phyloP scores from a whole-genome alignment of 2,329 filamentous ascomycete species.

The Juglanconis juglandina region DNA sequence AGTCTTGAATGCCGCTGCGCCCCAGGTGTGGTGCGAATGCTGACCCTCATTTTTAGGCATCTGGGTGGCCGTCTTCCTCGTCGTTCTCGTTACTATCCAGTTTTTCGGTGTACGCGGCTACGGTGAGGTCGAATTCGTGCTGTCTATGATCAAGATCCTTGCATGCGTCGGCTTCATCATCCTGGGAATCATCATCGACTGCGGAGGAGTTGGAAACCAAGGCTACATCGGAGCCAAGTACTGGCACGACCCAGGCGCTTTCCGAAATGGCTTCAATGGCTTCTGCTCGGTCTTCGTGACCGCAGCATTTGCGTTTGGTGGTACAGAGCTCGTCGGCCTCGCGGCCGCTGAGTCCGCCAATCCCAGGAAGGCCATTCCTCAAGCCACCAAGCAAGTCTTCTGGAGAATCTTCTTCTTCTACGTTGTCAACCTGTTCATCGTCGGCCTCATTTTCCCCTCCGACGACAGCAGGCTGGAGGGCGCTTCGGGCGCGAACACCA shows the following conservation, averaged over 20 bases:
- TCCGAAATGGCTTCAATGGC: constrained; percentile 48
- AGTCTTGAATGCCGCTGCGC: background rate
- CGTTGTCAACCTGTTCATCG: constrained; percentile 47
- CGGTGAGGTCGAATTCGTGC: constrained; percentile 56
- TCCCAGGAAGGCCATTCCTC: constrained; percentile 45
- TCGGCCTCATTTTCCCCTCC: constrained; percentile 47
- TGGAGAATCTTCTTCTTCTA: constrained; percentile 54
- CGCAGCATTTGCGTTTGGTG: constrained; percentile 49
- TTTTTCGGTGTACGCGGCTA: constrained; percentile 57
- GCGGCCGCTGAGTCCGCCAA: constrained; percentile 49
- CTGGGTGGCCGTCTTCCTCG: constrained; percentile 56
- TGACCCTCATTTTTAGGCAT: constrained; percentile 28
- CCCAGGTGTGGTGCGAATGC: background rate
- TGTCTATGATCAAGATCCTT: constrained; percentile 55
- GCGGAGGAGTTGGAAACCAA: constrained; percentile 52
- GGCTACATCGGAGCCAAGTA: constrained; percentile 60
- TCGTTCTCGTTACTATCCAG: constrained; percentile 48
- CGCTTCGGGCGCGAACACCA: constrained; percentile 38
- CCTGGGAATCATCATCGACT: constrained; percentile 57
- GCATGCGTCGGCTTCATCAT: constrained; percentile 63
- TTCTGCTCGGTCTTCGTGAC: constrained; percentile 50
- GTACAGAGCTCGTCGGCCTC: constrained; percentile 51
- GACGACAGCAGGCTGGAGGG: constrained; percentile 38
- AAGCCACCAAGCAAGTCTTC: constrained; percentile 52
- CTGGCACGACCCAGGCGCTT: constrained; percentile 57